Evolutionary conservation across 2,329 filamentous ascomycete genomes (phyloP), one percentile per base, ranked within the genome.

Genomic region (Penicillium sp.): DNA sequence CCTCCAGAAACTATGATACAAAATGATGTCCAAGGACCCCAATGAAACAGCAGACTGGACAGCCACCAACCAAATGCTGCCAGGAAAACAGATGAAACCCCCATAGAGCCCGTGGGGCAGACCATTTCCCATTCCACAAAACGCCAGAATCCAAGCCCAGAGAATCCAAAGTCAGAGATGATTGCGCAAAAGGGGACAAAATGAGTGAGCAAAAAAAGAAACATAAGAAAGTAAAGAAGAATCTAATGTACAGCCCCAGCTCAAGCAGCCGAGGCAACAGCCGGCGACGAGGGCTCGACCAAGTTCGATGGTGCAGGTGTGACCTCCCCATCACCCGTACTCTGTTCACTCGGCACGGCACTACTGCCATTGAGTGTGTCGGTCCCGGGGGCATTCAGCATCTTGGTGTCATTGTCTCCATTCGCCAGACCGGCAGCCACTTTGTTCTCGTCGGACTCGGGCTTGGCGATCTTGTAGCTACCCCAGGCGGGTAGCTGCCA

Each of bases 401-500:
- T 84, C 71, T 87, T 87, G 61, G 78, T 78, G 56, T 87, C 84
- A 68, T 82, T 86, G 40, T 84, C 84, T 28, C 80, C 81, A 6
- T 81, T 82, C 58, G 80, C 81, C 63, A 86, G 81, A 60, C 81
- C 86, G 69, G 83, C 86, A 70, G 83, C 83, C 52, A 84, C 80
- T 43, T 80, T 79, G 55, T 68, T 75, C 53, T 89, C 89, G 16
- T 55, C 57, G 4, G 58, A 54, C 74, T 91, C 74, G 6, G 68
- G 40, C 4, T 70, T 69, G 42, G 70, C 68, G 2, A 73, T 57
- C 30, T 70, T 73, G 33, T 74, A 73, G 35, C 92, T 89, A 55
- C 87, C 88, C 93, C 94, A 98, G 58, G 91, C 88, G 22, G 88
- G 85, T 51, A 97, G 84, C 65, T 90, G 86, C 93, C 93, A 97